Evolutionary conservation across 1,139 yeast genomes (phyloP), one percentile per base, ranked within the genome.

Genomic region (Geotrichum candidum): DNA sequence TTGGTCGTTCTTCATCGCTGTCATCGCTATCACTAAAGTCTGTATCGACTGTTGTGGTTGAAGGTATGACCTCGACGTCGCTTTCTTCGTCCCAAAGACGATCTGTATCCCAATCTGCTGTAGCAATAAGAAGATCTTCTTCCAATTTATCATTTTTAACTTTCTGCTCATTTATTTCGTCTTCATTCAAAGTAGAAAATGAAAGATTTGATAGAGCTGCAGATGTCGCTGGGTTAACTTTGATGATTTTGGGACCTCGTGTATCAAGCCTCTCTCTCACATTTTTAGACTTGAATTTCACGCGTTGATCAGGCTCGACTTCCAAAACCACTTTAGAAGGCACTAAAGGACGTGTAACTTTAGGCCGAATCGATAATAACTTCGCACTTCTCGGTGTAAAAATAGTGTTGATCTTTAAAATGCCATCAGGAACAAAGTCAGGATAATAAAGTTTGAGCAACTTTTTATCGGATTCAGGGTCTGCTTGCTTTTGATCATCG

Each of bases 31-130:
- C 66, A 46, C 63, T 59, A 25, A 59, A 50, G 53, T 64, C 54
- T 22, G n/a, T 51, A 25, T n/a, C 57, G 11, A 23, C 35, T 25
- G 56, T 31, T 41, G 57, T 58, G 27, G 23, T 31, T 15, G 38
- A 60, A 51, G 48, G 53, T 53, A 59, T 60, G 4, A 52, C 59
- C 6, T 65, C 61, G 31, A 35, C 57, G 53, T 64, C 64, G 27
- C 64, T 31, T 29, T 62, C 80, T 2, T 83, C 84, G 59, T 85
- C 83, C 27, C 88, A 77, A 22, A 88, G 84, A 5, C 78, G 78
- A 38, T 84, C 86, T 68, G 87, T 89, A 69, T 90, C 87, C 97
- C 97, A 91, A 67, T 88, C 94, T 22, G 90, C 87, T 0, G 94
- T 82, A 0, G 95, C 88, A 53, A 90, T 76, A 4, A 88, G 77